phyloP scores from a whole-genome alignment of 768 basidiomycete species.

The Rhodotorula diobovata region DNA sequence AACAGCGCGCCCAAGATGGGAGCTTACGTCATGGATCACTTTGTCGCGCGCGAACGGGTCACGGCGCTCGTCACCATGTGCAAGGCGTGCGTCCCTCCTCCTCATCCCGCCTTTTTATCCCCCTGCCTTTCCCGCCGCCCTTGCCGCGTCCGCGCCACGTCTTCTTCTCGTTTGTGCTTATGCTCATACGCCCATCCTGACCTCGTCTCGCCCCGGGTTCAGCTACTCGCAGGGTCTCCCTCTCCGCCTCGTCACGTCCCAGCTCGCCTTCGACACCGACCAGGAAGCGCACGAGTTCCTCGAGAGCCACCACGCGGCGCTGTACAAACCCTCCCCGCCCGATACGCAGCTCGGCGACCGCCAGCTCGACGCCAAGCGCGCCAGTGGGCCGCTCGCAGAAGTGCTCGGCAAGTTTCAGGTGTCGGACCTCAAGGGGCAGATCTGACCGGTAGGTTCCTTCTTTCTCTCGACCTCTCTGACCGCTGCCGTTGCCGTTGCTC shows the following conservation, averaged over 20 bases:
- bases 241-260: slow-evolving; percentile 69
- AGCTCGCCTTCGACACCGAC: slow-evolving; percentile 75
- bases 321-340: slow-evolving; percentile 47
- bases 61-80: slow-evolving; percentile 82
- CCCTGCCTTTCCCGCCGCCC: too few species aligned
- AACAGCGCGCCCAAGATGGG: slow-evolving; percentile 86
- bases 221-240: slow-evolving; percentile 72
- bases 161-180: background rate
- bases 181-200: background rate
- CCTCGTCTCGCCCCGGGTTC: slow-evolving; percentile 11
- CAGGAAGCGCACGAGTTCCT: slow-evolving; percentile 67
- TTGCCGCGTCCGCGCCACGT: background rate
- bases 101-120: background rate
- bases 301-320: slow-evolving; percentile 61
- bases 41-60: slow-evolving; percentile 83
- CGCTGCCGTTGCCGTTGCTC: background rate
- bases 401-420: slow-evolving; percentile 74
- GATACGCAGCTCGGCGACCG: background rate
- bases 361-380: slow-evolving; percentile 48
- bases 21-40: slow-evolving; percentile 98
- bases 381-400: slow-evolving; percentile 52
- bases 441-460: slow-evolving; percentile 54
- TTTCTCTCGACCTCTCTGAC: too few species aligned
- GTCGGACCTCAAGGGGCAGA: slow-evolving; percentile 86
- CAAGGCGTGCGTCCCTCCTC: slow-evolving; percentile 67